Conservation (phyloP, 2,329 filamentous ascomycete species). For the Botryosphaeria dothidea region DNA sequence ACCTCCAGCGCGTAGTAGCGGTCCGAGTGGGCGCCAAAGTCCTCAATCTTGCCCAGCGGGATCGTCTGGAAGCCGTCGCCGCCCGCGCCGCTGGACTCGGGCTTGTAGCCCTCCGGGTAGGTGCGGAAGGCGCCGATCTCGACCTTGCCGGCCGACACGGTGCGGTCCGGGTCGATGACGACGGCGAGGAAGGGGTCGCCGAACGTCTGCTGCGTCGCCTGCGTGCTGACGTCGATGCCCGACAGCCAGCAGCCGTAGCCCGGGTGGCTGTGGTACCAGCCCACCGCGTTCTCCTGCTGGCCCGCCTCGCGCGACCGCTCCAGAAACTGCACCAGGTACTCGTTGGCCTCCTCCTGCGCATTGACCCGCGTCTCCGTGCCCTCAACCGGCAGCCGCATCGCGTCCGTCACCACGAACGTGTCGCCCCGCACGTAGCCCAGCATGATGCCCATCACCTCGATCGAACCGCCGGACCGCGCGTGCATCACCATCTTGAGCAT, state of each 20-base stretch:
- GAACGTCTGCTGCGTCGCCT: constrained; percentile 80
- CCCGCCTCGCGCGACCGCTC: constrained; percentile 72
- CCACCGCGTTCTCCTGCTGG: constrained; percentile 86
- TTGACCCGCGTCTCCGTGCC: constrained; percentile 99
- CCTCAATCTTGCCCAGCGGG: constrained; percentile 88
- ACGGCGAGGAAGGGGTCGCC: constrained; percentile 92
- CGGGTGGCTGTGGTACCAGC: constrained; percentile 98
- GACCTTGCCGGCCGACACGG: constrained; percentile 90
- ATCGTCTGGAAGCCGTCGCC: constrained; percentile 72
- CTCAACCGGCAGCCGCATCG: constrained; percentile 90
- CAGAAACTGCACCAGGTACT: constrained; percentile 91
- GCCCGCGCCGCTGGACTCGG: constrained; percentile 14
- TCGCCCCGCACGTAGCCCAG: constrained; percentile 87
- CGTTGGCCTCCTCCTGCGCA: constrained; percentile 91
- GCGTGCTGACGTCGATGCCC: constrained; percentile 91
- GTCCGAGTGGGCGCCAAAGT: constrained; percentile 90
- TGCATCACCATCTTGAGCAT: constrained; percentile 99
- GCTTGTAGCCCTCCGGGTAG: constrained; percentile 69
- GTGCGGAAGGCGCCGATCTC: constrained; percentile 97
- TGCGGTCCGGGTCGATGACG: constrained; percentile 94
- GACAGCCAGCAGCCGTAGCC: constrained; percentile 98
- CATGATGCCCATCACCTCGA: constrained; percentile 99
- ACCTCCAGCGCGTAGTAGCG: constrained; percentile 91
- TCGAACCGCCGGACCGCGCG: constrained; percentile 84
- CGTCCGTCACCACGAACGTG: constrained; percentile 89